Conservation (phyloP, 345 rosid genomes). For the Excoecaria agallocha region DNA sequence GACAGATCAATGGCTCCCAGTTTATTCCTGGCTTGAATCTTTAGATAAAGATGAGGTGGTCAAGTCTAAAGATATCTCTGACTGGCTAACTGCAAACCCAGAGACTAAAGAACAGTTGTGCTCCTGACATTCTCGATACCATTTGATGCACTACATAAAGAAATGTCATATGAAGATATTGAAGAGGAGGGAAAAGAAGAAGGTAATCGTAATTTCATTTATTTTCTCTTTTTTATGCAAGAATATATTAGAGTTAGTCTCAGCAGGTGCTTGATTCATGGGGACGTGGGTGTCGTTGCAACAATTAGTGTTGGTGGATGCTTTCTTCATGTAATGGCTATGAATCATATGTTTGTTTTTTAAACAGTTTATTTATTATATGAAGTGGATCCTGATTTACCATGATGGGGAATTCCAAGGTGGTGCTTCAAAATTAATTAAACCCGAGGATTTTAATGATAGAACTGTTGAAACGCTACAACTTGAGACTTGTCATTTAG, state of each 20-base stretch:
- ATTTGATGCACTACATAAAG: slow-evolving; percentile 91
- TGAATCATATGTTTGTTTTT: background rate
- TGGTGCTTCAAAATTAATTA: background rate
- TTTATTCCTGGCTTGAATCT: slow-evolving; percentile 85
- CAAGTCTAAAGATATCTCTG: slow-evolving; percentile 77
- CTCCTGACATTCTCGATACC: slow-evolving; percentile 83
- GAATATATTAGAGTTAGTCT: background rate
- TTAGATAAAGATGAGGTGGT: slow-evolving; percentile 72
- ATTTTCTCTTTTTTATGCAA: background rate
- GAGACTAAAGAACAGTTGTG: slow-evolving; percentile 61
- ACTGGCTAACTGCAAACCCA: slow-evolving; percentile 74
- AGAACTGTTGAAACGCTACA: background rate
- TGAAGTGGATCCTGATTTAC: background rate
- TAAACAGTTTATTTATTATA: background rate
- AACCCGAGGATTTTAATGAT: background rate
- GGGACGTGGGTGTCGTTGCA: background rate
- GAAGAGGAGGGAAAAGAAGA: slow-evolving; percentile 79
- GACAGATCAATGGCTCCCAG: slow-evolving; percentile 85
- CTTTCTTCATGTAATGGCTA: background rate
- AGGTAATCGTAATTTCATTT: slow-evolving; percentile 11
- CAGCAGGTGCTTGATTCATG: background rate
- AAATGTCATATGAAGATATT: slow-evolving; percentile 94
- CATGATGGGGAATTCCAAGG: background rate
- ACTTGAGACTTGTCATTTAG: background rate
- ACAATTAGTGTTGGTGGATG: background rate